Evolutionary conservation across 75 land plant genomes (phyloP), one percentile per base, ranked within the genome.

Genomic region (Cupressus sempervirens): DNA sequence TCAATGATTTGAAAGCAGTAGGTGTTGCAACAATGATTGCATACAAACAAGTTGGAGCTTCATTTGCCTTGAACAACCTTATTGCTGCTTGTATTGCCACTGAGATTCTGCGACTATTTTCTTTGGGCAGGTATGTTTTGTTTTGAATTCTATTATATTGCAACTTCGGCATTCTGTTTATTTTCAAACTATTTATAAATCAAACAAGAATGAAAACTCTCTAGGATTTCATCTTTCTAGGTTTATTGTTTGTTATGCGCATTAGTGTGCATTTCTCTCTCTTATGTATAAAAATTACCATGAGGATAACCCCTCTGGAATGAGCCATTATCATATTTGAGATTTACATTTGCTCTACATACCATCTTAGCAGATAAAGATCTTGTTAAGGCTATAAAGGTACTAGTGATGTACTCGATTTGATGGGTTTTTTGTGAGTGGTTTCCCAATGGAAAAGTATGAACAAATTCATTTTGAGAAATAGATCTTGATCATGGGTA

Each of bases 1-100:
- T 41, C 46, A 77, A 41, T 77, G 48, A 23, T 20, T 77, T 77
- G 80, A 77, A 34, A 83, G 81, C 86, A 90, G 92, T 86, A 15
- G 92, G 92, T 16, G 32, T 90, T 82, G 88, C 86, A n/a, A 83
- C 73, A 38, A 76, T 86, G 14, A 58, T 88, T 76, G 90, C 88
- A 82, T 86, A 90, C 41, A 90, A 83, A 68, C 92, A 88, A 70
- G 54, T 83, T n/a, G 92, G 90, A 52, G 90, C 90, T 35, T 85
- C 90, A n/a, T 90, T 90, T 83, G 89, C 90, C 29, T 48, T 90
- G 45, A 90, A 90, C 88, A 90, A 90, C 41, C 80, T 90, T 80
- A 89, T 90, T 58, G 92, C 92, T 48, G 88, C 87, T 54, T 90
- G 92, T 85, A 90, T 90, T 82, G 92, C 89, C 15, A 90, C 90